Evolutionary conservation across 1,284 basidiomycete species (phyloP).

Genomic region (Ganoderma lingzhi): DNA sequence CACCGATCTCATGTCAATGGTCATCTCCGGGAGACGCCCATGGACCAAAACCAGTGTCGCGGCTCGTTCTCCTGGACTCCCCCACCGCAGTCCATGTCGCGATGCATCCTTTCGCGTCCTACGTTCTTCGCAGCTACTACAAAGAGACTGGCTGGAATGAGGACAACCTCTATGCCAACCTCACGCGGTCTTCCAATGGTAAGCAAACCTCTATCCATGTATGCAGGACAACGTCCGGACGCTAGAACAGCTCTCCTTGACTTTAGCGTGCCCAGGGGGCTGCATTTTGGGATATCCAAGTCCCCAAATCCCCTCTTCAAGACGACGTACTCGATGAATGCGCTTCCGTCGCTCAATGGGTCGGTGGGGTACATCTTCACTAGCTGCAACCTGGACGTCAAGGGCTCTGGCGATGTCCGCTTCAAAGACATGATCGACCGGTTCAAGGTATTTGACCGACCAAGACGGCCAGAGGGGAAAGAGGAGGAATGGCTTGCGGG

Average conservation of each 20-base stretch:
- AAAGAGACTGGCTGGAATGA: slow-evolving; percentile 95
- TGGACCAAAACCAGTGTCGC: not conserved
- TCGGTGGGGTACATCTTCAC: slow-evolving; percentile 94
- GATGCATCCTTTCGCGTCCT: slow-evolving; percentile 88
- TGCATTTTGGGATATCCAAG: slow-evolving; percentile 87
- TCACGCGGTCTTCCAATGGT: slow-evolving; percentile 92
- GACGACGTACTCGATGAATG: slow-evolving; percentile 92
- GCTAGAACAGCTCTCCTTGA: slow-evolving; percentile 77
- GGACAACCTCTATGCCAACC: slow-evolving; percentile 91
- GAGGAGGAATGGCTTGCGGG: slow-evolving; percentile 85
- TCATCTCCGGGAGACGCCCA: not conserved
- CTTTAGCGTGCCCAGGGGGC: slow-evolving; percentile 81
- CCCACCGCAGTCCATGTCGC: slow-evolving; percentile 1
- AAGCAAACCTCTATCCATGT: slow-evolving; percentile 41
- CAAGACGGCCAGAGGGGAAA: slow-evolving; percentile 75
- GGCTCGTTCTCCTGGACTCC: slow-evolving; percentile 6
- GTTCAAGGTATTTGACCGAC: slow-evolving; percentile 83
- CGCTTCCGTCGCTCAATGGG: slow-evolving; percentile 91
- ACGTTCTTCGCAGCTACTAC: slow-evolving; percentile 91
- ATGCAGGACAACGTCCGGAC: slow-evolving; percentile 19
- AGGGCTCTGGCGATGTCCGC: slow-evolving; percentile 75
- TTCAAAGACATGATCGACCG: slow-evolving; percentile 91
- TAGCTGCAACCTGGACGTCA: slow-evolving; percentile 80
- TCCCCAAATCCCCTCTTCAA: slow-evolving; percentile 90
- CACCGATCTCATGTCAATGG: not conserved